Evolutionary conservation across 371 early-diverging fungal species (phyloP).

Genomic region (Chytridium lagenaria): DNA sequence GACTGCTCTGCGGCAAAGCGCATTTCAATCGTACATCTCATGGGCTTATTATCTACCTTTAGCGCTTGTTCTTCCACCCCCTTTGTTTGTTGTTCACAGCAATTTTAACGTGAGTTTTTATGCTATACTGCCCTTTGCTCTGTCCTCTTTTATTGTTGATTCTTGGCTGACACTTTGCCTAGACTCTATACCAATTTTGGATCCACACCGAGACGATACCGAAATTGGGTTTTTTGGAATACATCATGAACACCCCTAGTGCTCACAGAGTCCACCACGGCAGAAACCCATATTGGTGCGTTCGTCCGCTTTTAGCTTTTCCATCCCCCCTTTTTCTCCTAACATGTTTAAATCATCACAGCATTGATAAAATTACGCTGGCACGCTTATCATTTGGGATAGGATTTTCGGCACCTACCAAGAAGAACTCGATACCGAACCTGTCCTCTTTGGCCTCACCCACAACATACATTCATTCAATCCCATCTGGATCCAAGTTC

Average conservation of each 20-base stretch:
- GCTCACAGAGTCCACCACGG: conserved; percentile 67
- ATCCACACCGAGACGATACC: conserved; percentile 51
- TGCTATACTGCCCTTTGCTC: conserved; percentile 30
- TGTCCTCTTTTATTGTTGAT: conserved; percentile 37
- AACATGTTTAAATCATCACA: not conserved
- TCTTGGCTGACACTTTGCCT: not conserved
- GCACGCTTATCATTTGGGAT: conserved; percentile 64
- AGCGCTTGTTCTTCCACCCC: conserved; percentile 58
- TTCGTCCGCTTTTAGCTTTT: not conserved
- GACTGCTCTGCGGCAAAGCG: conserved; percentile 60
- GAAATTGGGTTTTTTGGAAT: conserved; percentile 60
- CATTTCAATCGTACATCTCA: conserved; percentile 56
- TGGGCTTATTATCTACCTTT: conserved; percentile 41
- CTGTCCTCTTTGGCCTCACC: conserved; percentile 60
- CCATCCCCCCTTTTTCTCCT: not conserved
- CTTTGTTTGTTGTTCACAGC: conserved; percentile 55
- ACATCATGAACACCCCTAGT: conserved; percentile 64
- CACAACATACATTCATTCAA: conserved; percentile 67
- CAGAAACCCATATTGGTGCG: conserved; percentile 57
- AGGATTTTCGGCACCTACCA: conserved; percentile 65
- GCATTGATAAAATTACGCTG: conserved; percentile 69
- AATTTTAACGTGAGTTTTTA: conserved; percentile 6
- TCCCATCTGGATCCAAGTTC: conserved; percentile 57
- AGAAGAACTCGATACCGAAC: conserved; percentile 54
- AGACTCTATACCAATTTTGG: conserved; percentile 61